Evolutionary conservation across 1,284 basidiomycete genomes (phyloP), one percentile per base, ranked within the genome.

Genomic region (Heliocybe sulcata): DNA sequence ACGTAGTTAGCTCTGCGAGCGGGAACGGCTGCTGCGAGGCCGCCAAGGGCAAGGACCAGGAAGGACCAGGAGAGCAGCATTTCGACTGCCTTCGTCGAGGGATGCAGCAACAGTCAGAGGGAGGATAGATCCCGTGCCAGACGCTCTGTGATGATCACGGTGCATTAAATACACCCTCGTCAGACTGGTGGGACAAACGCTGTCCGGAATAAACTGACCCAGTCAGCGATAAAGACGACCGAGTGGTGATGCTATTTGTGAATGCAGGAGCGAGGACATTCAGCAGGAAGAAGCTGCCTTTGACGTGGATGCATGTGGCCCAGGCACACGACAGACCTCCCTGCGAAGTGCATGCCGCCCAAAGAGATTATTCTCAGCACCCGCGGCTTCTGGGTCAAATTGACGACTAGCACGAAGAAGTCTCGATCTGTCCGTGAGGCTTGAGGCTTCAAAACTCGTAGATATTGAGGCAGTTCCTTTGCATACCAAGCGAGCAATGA

Each of bases 1-100:
- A 64, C 62, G 57, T 64, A 56, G 58, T 60, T 58, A 8, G 52
- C 20, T 51, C 59, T 61, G 16, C 54, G 57, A 11, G 63, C 61
- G 3, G 65, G 64, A 12, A 57, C 35, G 1, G 61, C 64, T 45
- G 52, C 31, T 4, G 54, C 61, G 20, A 62, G 25, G 16, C 57
- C 55, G 23, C 25, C 55, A 19, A 45, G 12, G 4, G 42, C 22
- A 20, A 52, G 23, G 20, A 38, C 25, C 54, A 35, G 31, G 45
- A 58, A 26, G 38, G 47, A 49, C 47, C 47, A 49, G 6, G 47
- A 49, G 23, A 49, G 27, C 4, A 49, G 23, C 47, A 49, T 45
- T 16, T 6, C n/a, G 38, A 20, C 16, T 42, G 38, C 19, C 38
- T 42, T 42, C 16, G 38, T n/a, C 38, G 4, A n/a, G 38, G n/a